Percentiles rank a stretch among this genome's conserved stretches.
phyloP scores from a whole-genome alignment of 2,329 filamentous ascomycete genomes.

The Aureobasidium melanogenum region DNA sequence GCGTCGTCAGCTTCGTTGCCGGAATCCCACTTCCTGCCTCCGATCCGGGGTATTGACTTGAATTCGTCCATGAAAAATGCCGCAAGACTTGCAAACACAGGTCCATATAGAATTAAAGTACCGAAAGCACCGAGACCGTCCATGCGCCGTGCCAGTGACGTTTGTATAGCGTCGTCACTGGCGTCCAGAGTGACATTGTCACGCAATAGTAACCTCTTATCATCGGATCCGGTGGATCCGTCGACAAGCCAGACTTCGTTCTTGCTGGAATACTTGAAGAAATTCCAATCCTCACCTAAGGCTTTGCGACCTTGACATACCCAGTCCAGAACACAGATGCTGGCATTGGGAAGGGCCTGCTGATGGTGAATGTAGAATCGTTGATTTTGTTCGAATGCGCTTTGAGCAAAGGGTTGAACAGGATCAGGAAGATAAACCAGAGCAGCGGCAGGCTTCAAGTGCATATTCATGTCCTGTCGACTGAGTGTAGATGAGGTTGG shows the following conservation, averaged over 20 bases:
- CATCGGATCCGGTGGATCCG: constrained; percentile 27
- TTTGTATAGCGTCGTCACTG: constrained; percentile 24
- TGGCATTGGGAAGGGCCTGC: constrained; percentile 29
- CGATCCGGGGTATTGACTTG: constrained; percentile 66
- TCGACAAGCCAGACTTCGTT: constrained; percentile 71
- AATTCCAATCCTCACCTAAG: constrained; percentile 80
- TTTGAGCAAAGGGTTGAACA: constrained; percentile 79
- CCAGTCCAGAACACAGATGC: constrained; percentile 85
- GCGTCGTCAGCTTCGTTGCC: constrained; percentile 31
- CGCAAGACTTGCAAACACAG: constrained; percentile 55
- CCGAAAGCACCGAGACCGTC: constrained; percentile 69
- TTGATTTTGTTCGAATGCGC: constrained; percentile 77
- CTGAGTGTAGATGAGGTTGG: constrained; percentile 34
- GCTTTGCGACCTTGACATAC: constrained; percentile 81
- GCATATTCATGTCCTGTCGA: constrained; percentile 35
- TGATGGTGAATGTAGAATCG: constrained; percentile 54
- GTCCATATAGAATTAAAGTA: constrained; percentile 74
- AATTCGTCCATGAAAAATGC: constrained; percentile 76
- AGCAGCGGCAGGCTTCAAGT: constrained; percentile 40
- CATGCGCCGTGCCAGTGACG: constrained; percentile 48
- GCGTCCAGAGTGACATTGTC: constrained; percentile 71
- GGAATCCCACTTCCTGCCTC: constrained; percentile 64
- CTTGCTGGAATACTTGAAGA: constrained; percentile 67
- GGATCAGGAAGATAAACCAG: constrained; percentile 74
- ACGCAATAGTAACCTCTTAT: constrained; percentile 57